These are phyloP conservation scores for Chaetomium strumarium DNA, from an alignment of 2,329 filamentous ascomycete genomes.

Conservation along the genomic window DNA sequence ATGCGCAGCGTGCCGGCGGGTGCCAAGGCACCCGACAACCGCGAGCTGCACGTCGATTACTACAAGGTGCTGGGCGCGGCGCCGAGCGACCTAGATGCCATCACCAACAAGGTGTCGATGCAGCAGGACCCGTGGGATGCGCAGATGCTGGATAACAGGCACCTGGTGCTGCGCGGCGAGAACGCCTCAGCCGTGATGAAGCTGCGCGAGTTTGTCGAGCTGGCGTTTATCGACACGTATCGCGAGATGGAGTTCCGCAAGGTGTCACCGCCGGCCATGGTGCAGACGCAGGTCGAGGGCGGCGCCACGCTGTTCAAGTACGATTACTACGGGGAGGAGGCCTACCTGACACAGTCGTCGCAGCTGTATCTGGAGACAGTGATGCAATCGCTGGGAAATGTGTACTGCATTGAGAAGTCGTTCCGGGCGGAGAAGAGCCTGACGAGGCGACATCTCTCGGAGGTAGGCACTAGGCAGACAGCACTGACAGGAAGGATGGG, in stretches of 20 bases:
- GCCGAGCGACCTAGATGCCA: slow-evolving; percentile 81
- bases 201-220: slow-evolving; percentile 74
- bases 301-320: slow-evolving; percentile 87
- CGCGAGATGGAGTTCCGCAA: slow-evolving; percentile 72
- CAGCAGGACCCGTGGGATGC: slow-evolving; percentile 57
- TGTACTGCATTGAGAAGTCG: slow-evolving; percentile 97
- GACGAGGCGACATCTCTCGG: slow-evolving; percentile 86
- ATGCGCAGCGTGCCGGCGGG: slow-evolving; percentile 74
- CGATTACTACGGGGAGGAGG: slow-evolving; percentile 57
- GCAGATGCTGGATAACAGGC: slow-evolving; percentile 67
- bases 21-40: slow-evolving; percentile 71
- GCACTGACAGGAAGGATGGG: background rate
- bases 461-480: slow-evolving; percentile 33
- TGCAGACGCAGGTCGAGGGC: slow-evolving; percentile 92
- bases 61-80: slow-evolving; percentile 75
- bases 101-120: slow-evolving; percentile 66
- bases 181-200: slow-evolving; percentile 80
- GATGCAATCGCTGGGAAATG: slow-evolving; percentile 82
- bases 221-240: slow-evolving; percentile 74
- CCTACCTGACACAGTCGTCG: slow-evolving; percentile 93
- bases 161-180: slow-evolving; percentile 81
- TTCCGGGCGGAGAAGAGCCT: slow-evolving; percentile 97
- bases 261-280: slow-evolving; percentile 82
- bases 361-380: slow-evolving; percentile 97
- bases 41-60: slow-evolving; percentile 87